Evolutionary conservation across 805 yeast species (phyloP), one percentile per base, ranked within the genome.

Genomic region (Dipodascopsis tothii): DNA sequence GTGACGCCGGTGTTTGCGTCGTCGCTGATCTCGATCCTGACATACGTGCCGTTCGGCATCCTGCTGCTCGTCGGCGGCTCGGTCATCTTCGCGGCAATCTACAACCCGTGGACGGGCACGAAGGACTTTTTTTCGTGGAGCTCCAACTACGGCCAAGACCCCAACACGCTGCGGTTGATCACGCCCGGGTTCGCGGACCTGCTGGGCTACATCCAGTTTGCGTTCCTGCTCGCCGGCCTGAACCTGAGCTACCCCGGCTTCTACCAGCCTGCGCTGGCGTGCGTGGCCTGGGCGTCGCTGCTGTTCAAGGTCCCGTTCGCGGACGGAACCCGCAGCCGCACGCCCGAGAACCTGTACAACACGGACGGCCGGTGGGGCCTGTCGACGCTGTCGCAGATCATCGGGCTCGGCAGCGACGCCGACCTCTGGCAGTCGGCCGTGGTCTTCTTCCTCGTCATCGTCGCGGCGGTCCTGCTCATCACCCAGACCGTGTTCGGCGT

Each of bases 191-290:
- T 70, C 5, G 62, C 65, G 3, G 74, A 75, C 30, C 68, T 73
- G 35, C 50, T 79, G 1, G 60, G 67, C 17, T 79, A 78, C 58
- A 56, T 77, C 27, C 86, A 81, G 56, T 80, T 73, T 62, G 72
- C 78, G 1, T 69, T 77, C 35, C 75, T 78, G 56, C 66, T 74
- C 52, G 74, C 73, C 4, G 80, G 75, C 3, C 62, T 81, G 22
- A 50, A 38, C 50, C 57, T 80, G 17, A 62, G 66, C 21, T 80
- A 74, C 52, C 86, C 87, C 0, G 84, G 81, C 0, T 78, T 74
- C 55, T 75, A 70, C 46, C 81, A 72, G 48, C 81, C 81, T 0
- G 57, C 75, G 11, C 59, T 77, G 37, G 65, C 76, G 2, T 61
- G 69, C 14, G 55, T 75, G 17, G 60, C 74, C 16, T 79, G 85